phyloP scores from a whole-genome alignment of 1,139 yeast species.

The Geotrichum bryndzae region DNA sequence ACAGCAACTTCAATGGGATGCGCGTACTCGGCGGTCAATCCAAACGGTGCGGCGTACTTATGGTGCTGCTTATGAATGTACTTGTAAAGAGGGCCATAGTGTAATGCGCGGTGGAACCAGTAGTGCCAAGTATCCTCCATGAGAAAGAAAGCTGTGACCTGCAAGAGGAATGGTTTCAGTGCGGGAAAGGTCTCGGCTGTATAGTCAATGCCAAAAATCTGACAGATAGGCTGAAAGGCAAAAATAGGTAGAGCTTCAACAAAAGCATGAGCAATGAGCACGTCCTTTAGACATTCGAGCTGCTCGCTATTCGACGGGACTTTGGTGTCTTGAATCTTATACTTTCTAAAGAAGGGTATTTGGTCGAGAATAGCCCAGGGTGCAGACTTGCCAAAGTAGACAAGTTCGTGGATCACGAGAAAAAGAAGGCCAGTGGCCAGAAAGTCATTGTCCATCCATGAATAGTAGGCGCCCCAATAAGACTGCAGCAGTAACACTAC shows the following conservation, averaged over 20 bases:
- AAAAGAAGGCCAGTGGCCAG: slow-evolving; percentile 80
- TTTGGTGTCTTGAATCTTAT: slow-evolving; percentile 76
- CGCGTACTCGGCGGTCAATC: slow-evolving; percentile 93
- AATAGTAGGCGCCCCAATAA: slow-evolving; percentile 72
- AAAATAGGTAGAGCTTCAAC: slow-evolving; percentile 95
- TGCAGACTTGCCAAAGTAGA: slow-evolving; percentile 77
- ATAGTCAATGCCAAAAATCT: slow-evolving; percentile 63
- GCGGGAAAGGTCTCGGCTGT: slow-evolving; percentile 75
- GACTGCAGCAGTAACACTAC: background rate
- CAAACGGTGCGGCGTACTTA: slow-evolving; percentile 95
- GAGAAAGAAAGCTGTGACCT: slow-evolving; percentile 68
- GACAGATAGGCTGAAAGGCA: slow-evolving; percentile 89
- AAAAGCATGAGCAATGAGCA: slow-evolving; percentile 73
- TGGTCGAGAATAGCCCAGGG: slow-evolving; percentile 81
- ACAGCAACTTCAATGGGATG: slow-evolving; percentile 90
- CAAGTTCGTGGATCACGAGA: slow-evolving; percentile 65
- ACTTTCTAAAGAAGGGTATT: slow-evolving; percentile 67
- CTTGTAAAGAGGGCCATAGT: slow-evolving; percentile 79
- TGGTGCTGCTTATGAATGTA: slow-evolving; percentile 94
- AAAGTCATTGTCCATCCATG: slow-evolving; percentile 65
- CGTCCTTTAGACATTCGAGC: slow-evolving; percentile 85
- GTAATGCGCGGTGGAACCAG: slow-evolving; percentile 86
- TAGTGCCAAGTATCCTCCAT: slow-evolving; percentile 95
- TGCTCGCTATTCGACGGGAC: slow-evolving; percentile 63
- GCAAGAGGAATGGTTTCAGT: slow-evolving; percentile 50